Base-by-base conservation (phyloP, 176 grass and related monocot genomes). In the Miscanthus lutarioriparius region DNA sequence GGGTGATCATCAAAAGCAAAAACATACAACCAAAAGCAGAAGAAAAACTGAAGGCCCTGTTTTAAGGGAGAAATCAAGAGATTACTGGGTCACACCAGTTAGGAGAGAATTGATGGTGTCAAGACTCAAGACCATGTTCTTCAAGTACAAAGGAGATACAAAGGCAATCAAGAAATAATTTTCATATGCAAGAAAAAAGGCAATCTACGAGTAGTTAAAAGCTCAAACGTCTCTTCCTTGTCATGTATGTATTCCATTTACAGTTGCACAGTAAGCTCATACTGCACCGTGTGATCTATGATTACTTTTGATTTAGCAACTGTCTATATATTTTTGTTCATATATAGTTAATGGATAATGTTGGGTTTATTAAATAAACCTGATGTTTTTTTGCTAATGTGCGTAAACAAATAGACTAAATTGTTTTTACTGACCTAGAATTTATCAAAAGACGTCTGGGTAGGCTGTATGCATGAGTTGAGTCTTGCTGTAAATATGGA, bases 21-120 rank as follows among this genome's bases (percentile, higher is more conserved):
- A 64, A 53, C 45, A 39, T 64, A 41, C 86, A 86, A 81, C 64
- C 80, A 27, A 77, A 94, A 72, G 80, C 75, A 44, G 84, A 80
- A 47, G 27, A 86, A 45, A 86, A 44, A 44, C 43, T 44, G 11
- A 44, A 44, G 10, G 8, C 43, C 11, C 43, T 44, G 11, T 44
- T 44, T 44, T 44, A 44, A 44, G 43, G 10, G 43, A 44, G 43
- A 44, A 44, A 44, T 44, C 43, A 44, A 44, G 43, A 44, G 43
- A 39, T 39, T 39, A 39, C 38, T 39, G 38, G n/a, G 43, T 13
- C 11, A 44, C 43, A 44, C 11, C 43, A 44, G 43, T 44, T 44
- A 81, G 7, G 15, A 87, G 69, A 51, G 49, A 23, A 37, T 45
- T 43, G 17, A 83, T 64, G 17, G 26, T 3, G 66, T 77, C 43